Base-by-base conservation (phyloP, 2,329 filamentous ascomycete species). In the Pyrenophora teres region DNA sequence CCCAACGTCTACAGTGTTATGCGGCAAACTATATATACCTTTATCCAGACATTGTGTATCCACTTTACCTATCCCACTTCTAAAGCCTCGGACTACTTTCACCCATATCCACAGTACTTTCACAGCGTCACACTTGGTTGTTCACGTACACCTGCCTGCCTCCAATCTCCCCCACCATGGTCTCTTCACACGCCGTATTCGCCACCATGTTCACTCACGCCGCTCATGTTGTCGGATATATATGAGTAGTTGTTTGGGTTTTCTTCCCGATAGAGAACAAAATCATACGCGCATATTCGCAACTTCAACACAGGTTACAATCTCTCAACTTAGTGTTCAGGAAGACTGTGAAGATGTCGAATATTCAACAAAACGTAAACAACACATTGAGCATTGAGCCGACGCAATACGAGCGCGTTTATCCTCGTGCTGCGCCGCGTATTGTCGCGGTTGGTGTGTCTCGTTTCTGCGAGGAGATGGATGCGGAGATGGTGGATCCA, bases 391-490 rank as follows among this genome's bases (percentile, higher is more conserved):
- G 4, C 8, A 2, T 7, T 25, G 33, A 36, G 8, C 45, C 40
- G 1, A 27, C 4, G 9, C 36, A 40, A 18, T 47, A 35, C n/a
- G 30, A 41, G 15, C 45, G 37, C 15, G 37, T 41, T 6, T 41
- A 41, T 18, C 45, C 37, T 19, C 32, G 32, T 8, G 36, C 21
- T 12, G 30, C 41, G 5, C 31, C 12, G 1, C 38, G 31, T 3
- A 36, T 42, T 19, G 3, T 35, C 6, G 38, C 46, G 4, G 16
- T 25, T 18, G 46, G 46, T 6, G 16, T 27, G 18, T 48, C 46
- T 21, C 41, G 33, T 38, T 48, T 48, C 15, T 21, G 30, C 4
- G 46, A 48, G 16, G 31, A 36, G 6, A n/a, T 48, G 16, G 32
- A 41, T 21, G 10, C 21, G n/a, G 37, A 40, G 12, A 40, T 47